A percentile compares a stretch with the other conserved stretches of the same genome.
Conservation (phyloP, 768 basidiomycete species). For the Asterophora lycoperdoides region DNA sequence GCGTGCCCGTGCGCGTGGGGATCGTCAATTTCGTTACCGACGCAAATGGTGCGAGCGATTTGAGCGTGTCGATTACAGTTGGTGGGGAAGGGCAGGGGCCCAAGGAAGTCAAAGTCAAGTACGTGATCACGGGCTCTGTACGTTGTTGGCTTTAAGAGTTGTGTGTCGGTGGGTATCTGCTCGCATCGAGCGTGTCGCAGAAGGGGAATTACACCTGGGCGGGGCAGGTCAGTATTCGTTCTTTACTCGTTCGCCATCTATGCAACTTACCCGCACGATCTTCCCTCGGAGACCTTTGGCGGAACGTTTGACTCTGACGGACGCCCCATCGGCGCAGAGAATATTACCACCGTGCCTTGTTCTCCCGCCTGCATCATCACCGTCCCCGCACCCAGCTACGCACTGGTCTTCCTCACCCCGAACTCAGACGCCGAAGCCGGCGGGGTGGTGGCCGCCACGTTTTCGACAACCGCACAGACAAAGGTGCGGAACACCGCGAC, state of each 20-base stretch:
- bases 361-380: slow-evolving; percentile 53
- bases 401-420: slow-evolving; percentile 63
- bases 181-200: slow-evolving; percentile 49
- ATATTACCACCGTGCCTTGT: slow-evolving; percentile 61
- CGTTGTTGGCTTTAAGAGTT: not conserved
- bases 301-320: slow-evolving; percentile 63
- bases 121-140: not conserved
- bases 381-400: slow-evolving; percentile 68
- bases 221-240: slow-evolving; percentile 47
- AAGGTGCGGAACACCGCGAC: slow-evolving; percentile 48
- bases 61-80: slow-evolving; percentile 46
- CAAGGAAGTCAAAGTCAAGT: slow-evolving; percentile 14
- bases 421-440: slow-evolving; percentile 17
- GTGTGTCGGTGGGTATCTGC: slow-evolving; percentile 41
- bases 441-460: slow-evolving; percentile 26
- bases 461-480: slow-evolving; percentile 47
- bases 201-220: slow-evolving; percentile 74
- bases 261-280: too few relatives aligned
- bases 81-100: slow-evolving; percentile 24
- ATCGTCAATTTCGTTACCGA: slow-evolving; percentile 74
- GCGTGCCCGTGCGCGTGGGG: slow-evolving; percentile 52
- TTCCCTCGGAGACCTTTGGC: slow-evolving; percentile 71
- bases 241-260: not conserved
- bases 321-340: slow-evolving; percentile 49
- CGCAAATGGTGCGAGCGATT: slow-evolving; percentile 47